These are phyloP conservation scores for Pichia sp. DNA, from an alignment of 1,139 yeast genomes.

Conservation along the genomic window DNA sequence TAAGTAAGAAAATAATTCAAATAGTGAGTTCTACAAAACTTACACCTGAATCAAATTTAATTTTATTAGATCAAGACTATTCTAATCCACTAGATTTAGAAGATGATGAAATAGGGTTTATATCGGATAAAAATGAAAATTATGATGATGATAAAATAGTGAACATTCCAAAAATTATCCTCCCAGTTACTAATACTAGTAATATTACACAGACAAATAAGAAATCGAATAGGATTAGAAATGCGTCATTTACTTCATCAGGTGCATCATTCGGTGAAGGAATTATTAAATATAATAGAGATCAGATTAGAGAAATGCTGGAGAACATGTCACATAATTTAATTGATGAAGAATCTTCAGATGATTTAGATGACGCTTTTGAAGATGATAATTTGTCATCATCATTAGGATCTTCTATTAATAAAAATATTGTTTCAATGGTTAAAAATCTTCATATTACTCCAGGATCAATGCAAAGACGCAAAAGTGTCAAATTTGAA, in stretches of 20 bases:
- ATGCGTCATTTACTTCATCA: constrained; percentile 29
- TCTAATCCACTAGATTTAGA: constrained; percentile 18
- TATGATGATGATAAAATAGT: background rate
- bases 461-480: constrained; percentile 12
- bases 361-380: constrained; percentile 10
- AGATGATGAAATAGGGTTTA: constrained; percentile 13
- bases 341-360: constrained; percentile 16
- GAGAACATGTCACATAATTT: constrained; percentile 17
- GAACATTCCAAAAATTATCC: constrained; percentile 10
- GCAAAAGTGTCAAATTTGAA: constrained; percentile 29
- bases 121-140: no score
- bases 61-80: constrained; percentile 15
- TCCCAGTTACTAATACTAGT: constrained; percentile 6
- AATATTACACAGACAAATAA: no score
- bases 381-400: constrained; percentile 12
- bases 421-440: constrained; percentile 7
- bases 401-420: constrained; percentile 3
- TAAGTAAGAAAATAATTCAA: constrained; percentile 19
- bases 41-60: constrained; percentile 4
- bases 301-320: constrained; percentile 29
- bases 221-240: constrained; percentile 5
- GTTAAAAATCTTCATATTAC: constrained; percentile 19
- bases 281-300: constrained; percentile 28
- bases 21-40: constrained; percentile 13
- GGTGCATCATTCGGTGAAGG: constrained; percentile 32